Base-by-base conservation (phyloP, 495 filamentous ascomycete genomes). In the Neurospora sp. region DNA sequence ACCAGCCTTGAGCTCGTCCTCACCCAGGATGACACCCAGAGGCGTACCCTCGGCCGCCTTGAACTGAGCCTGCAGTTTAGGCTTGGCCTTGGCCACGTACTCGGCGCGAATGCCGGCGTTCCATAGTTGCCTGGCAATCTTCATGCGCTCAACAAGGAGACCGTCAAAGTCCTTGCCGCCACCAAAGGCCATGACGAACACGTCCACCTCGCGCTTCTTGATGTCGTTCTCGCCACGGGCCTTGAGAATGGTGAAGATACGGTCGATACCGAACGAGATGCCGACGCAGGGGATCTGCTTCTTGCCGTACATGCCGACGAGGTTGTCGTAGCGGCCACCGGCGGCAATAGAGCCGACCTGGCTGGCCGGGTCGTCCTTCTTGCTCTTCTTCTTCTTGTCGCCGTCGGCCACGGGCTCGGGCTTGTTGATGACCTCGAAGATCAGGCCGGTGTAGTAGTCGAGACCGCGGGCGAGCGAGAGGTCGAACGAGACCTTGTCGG, bases 281-380 rank as follows among this genome's bases (percentile, higher is more conserved):
- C 95, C 95, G 8, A 97, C 93, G 79, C 95, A 97, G 37, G 95
- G 95, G 44, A 97, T 93, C 78, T 93, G 90, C 1, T 73, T 77
- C 84, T 96, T 96, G 74, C 90, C 91, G 86, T 97, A 98, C 93
- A 97, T 97, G 81, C 92, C 92, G 39, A 97, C 95, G 5, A 97
- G 88, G 78, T 95, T 92, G 79, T 98, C 95, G 81, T 98, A 97
- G 69, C 95, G 88, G 71, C 95, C 95, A 76, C 95, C 95, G 5
- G 94, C 95, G 11, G 94, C 94, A 42, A 97, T 90, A 78, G 90
- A 93, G 70, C 93, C 93, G 18, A 79, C 74, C 35, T 75, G 75
- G 12, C n/a, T 70, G n/a, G 46, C 38, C 0, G 74, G 27, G 71
- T 69, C 44, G 39, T 71, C 69, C 14, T 23, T 42, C 12, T 46